A percentile compares a stretch with the other conserved stretches of the same genome.
These are phyloP conservation scores for Saccharomyces hybrid DNA, from an alignment of 1,139 yeast genomes.

Conservation along the genomic window DNA sequence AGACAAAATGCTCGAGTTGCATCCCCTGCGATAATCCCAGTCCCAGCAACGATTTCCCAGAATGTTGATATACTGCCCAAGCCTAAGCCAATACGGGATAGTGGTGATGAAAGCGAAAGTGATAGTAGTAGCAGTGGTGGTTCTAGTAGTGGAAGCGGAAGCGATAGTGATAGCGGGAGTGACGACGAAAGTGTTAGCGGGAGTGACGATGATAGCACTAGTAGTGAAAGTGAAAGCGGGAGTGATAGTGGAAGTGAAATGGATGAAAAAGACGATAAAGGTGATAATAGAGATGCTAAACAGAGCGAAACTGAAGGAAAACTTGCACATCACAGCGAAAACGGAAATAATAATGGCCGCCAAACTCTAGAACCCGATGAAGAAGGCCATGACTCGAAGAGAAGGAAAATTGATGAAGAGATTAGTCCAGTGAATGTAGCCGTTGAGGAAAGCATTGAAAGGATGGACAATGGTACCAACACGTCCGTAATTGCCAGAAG, in stretches of 20 bases:
- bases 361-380: not conserved
- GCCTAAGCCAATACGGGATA: slow-evolving; percentile 5
- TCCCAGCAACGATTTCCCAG: slow-evolving; percentile 22
- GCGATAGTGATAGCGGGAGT: slow-evolving; percentile 7
- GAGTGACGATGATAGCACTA: slow-evolving; percentile 1
- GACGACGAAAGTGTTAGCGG: not conserved
- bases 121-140: slow-evolving; percentile 5
- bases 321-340: not conserved
- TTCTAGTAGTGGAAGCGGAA: slow-evolving; percentile 7
- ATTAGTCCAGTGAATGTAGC: not conserved
- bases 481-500: not conserved
- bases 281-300: not conserved
- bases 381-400: slow-evolving; percentile 5
- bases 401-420: not conserved
- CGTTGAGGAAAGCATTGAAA: not conserved
- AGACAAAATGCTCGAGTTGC: slow-evolving; percentile 23
- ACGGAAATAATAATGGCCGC: slow-evolving; percentile 9
- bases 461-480: not conserved
- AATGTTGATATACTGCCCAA: slow-evolving; percentile 7
- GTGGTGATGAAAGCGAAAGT: no score
- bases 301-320: not conserved
- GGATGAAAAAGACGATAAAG: no score
- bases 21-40: slow-evolving; percentile 7
- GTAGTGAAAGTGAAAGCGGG: slow-evolving; percentile 3
- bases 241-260: slow-evolving; percentile 7